These are phyloP conservation scores for Cryphonectria japonica DNA, from an alignment of 2,329 filamentous ascomycete species.

Conservation along the genomic window DNA sequence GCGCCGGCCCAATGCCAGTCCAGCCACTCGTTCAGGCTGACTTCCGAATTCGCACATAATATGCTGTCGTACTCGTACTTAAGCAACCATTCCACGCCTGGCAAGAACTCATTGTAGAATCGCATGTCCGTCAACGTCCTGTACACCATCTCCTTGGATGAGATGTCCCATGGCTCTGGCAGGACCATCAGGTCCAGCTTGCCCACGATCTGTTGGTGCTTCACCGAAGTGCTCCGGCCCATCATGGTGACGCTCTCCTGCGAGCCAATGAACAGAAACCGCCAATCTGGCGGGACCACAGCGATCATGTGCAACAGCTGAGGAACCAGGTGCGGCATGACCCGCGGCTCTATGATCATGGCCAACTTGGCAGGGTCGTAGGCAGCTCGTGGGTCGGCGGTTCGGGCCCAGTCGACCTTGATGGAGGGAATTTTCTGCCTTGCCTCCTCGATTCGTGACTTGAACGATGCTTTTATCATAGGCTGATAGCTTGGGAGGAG, in stretches of 20 bases:
- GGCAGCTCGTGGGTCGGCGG: slow-evolving; percentile 39
- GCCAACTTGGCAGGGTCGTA: slow-evolving; percentile 58
- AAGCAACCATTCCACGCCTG: slow-evolving; percentile 57
- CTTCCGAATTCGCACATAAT: slow-evolving; percentile 55
- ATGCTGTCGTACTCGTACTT: slow-evolving; percentile 61
- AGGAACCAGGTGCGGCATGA: slow-evolving; percentile 54
- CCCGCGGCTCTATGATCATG: slow-evolving; percentile 58
- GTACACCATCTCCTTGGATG: slow-evolving; percentile 55
- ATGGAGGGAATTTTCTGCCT: slow-evolving; percentile 45
- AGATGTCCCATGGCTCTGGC: slow-evolving; percentile 55
- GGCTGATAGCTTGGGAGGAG: slow-evolving; percentile 49
- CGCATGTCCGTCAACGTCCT: slow-evolving; percentile 56
- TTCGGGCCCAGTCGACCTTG: slow-evolving; percentile 45
- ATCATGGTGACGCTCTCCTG: slow-evolving; percentile 50
- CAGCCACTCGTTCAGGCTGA: slow-evolving; percentile 53
- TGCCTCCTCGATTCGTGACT: slow-evolving; percentile 42
- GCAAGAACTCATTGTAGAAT: slow-evolving; percentile 54
- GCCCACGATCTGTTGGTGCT: slow-evolving; percentile 45
- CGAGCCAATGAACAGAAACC: slow-evolving; percentile 60
- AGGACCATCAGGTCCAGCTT: slow-evolving; percentile 57
- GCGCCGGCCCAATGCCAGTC: slow-evolving; percentile 59
- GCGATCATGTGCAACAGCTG: slow-evolving; percentile 60
- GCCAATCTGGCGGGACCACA: slow-evolving; percentile 61
- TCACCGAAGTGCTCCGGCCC: slow-evolving; percentile 45
- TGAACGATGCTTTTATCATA: slow-evolving; percentile 41